These are phyloP conservation scores for Stereum hirsutum DNA, from an alignment of 1,284 basidiomycete species.

Conservation along the genomic window DNA sequence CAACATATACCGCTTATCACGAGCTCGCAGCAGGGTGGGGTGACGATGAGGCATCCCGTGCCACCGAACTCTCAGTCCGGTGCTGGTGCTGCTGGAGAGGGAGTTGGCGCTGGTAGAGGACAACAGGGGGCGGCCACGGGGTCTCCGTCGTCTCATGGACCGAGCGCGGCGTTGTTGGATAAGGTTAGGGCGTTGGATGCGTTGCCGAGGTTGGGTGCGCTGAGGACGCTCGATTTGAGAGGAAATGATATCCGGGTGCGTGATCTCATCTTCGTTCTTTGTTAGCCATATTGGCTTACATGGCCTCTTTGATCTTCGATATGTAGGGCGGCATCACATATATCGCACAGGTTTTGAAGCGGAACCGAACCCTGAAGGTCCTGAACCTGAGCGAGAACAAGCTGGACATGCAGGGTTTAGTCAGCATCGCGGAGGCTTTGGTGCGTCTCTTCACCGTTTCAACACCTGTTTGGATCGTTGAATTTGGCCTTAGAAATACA, in stretches of 20 bases:
- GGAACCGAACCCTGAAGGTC: slow-evolving; percentile 91
- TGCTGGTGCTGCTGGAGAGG: slow-evolving; percentile 6
- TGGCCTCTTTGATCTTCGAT: slow-evolving; percentile 5
- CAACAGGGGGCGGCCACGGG: no score
- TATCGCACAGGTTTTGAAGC: slow-evolving; percentile 90
- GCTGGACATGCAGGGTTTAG: slow-evolving; percentile 77
- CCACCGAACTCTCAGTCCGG: slow-evolving; percentile 13
- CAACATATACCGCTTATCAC: slow-evolving; percentile 64
- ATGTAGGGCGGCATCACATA: slow-evolving; percentile 67
- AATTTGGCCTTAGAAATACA: slow-evolving; percentile 69
- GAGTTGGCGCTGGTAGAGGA: no score
- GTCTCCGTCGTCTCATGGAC: no score
- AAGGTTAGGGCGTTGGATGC: slow-evolving; percentile 79
- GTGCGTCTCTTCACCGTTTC: slow-evolving; percentile 31
- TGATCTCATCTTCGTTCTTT: not conserved
- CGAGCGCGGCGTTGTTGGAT: slow-evolving; percentile 67
- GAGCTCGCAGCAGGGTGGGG: slow-evolving; percentile 67
- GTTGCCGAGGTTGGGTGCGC: slow-evolving; percentile 74
- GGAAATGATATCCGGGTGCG: slow-evolving; percentile 82
- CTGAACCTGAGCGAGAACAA: slow-evolving; percentile 93
- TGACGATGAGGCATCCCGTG: slow-evolving; percentile 58
- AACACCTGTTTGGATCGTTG: slow-evolving; percentile 1
- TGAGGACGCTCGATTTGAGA: slow-evolving; percentile 86
- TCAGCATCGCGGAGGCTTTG: slow-evolving; percentile 82
- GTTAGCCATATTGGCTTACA: slow-evolving; percentile 3